phyloP scores from a whole-genome alignment of 2,329 filamentous ascomycete genomes.

The Metarhizium robertsii region DNA sequence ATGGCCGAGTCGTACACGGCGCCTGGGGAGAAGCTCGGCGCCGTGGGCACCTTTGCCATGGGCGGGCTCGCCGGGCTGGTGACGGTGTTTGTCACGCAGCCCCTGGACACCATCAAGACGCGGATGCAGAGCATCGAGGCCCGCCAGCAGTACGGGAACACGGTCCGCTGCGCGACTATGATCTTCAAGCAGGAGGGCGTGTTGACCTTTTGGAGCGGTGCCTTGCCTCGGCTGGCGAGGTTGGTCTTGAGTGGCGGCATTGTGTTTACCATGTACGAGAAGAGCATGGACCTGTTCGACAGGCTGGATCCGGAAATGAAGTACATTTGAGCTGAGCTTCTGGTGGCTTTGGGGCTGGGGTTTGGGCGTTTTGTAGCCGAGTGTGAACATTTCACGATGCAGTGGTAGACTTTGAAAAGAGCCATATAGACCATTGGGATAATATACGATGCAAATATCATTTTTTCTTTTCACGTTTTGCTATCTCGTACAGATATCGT shows the following conservation, averaged over 20 bases:
- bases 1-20: conserved; percentile 85
- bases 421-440: neutral
- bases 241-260: conserved; percentile 90
- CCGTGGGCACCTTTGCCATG: conserved; percentile 79
- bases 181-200: conserved; percentile 88
- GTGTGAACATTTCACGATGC: neutral
- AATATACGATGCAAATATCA: neutral
- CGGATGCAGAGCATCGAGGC: conserved; percentile 96
- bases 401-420: neutral
- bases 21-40: conserved; percentile 89
- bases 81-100: conserved; percentile 71
- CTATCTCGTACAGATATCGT: conserved; percentile 11
- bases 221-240: conserved; percentile 73
- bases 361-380: neutral
- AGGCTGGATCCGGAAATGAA: conserved; percentile 70
- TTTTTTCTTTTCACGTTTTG: conserved; percentile 7
- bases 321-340: conserved; percentile 53
- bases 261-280: conserved; percentile 98
- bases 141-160: conserved; percentile 72
- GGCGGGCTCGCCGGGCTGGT: conserved; percentile 83
- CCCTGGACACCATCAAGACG: conserved; percentile 91
- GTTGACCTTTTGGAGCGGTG: conserved; percentile 88
- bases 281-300: conserved; percentile 84
- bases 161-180: conserved; percentile 67
- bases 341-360: neutral